Evolutionary conservation across 2,329 filamentous ascomycete genomes (phyloP).

Genomic region (Sporothrix brasiliensis): DNA sequence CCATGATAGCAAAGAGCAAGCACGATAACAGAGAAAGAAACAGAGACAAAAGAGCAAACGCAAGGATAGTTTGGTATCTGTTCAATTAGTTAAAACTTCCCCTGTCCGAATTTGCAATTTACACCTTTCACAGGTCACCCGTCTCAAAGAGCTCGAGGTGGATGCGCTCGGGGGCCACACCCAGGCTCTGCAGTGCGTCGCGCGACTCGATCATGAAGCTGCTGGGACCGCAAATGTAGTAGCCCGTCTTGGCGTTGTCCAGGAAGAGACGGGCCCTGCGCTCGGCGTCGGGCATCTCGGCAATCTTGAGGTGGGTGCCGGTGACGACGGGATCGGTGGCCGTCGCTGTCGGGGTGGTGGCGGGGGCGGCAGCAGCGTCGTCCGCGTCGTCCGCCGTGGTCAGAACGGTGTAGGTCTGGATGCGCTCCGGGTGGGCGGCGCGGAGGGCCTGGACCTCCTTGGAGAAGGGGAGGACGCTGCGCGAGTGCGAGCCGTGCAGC

Average conservation of each 20-base stretch:
- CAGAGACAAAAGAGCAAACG: too few relatives aligned
- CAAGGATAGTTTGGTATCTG: too few relatives aligned
- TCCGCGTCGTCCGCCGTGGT: slow-evolving; percentile 41
- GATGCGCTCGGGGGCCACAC: slow-evolving; percentile 62
- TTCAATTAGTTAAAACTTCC: too few relatives aligned
- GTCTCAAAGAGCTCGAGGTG: slow-evolving; percentile 71
- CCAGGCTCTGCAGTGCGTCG: slow-evolving; percentile 55
- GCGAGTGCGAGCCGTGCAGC: slow-evolving; percentile 62
- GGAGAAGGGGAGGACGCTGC: slow-evolving; percentile 58
- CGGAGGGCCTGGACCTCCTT: slow-evolving; percentile 51
- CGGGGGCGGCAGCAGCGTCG: slow-evolving; percentile 39
- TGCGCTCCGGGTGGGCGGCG: slow-evolving; percentile 48
- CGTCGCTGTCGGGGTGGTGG: slow-evolving; percentile 43
- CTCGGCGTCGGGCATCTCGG: slow-evolving; percentile 59
- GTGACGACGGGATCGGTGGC: slow-evolving; percentile 36
- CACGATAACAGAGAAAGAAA: background rate
- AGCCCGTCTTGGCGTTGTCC: slow-evolving; percentile 58
- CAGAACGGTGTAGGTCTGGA: slow-evolving; percentile 62
- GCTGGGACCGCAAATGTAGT: slow-evolving; percentile 72
- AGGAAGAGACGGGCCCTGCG: slow-evolving; percentile 58
- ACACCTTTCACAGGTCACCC: slow-evolving; percentile 46
- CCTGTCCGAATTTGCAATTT: background rate
- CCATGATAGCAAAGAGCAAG: background rate
- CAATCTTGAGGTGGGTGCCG: slow-evolving; percentile 62
- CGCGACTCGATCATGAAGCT: slow-evolving; percentile 68